These are phyloP conservation scores for Amylostereum areolatum DNA, from an alignment of 1,284 basidiomycete genomes.

Conservation along the genomic window DNA sequence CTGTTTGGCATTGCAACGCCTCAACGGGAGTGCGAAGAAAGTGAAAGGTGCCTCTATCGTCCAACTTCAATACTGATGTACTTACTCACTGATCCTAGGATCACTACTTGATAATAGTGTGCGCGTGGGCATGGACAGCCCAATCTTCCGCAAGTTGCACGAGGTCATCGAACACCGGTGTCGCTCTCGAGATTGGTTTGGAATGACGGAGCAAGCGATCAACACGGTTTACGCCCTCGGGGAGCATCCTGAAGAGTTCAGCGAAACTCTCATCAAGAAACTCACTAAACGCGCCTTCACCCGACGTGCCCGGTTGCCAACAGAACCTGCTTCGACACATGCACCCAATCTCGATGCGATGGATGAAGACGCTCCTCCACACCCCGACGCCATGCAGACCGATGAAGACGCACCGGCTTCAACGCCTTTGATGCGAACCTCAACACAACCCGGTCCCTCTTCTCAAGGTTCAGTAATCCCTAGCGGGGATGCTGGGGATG, in stretches of 20 bases:
- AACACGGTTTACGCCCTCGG: slow-evolving; percentile 95
- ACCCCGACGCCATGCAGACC: slow-evolving; percentile 3
- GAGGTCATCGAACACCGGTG: slow-evolving; percentile 74
- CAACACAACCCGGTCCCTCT: not conserved
- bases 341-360: slow-evolving; percentile 43
- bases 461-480: not conserved
- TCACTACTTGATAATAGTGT: slow-evolving; percentile 86
- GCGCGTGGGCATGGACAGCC: slow-evolving; percentile 84
- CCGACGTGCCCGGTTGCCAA: not conserved
- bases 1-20: slow-evolving; percentile 86
- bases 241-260: slow-evolving; percentile 88
- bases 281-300: slow-evolving; percentile 73
- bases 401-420: slow-evolving; percentile 6
- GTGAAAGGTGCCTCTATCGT: slow-evolving; percentile 68
- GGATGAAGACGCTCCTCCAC: slow-evolving; percentile 38
- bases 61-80: not conserved
- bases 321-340: not conserved
- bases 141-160: slow-evolving; percentile 81
- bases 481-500: slow-evolving; percentile 51
- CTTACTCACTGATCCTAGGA: slow-evolving; percentile 34
- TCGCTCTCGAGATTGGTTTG: slow-evolving; percentile 90
- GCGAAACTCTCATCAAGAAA: slow-evolving; percentile 77
- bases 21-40: slow-evolving; percentile 95
- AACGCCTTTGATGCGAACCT: not conserved
- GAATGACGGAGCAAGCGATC: slow-evolving; percentile 93